phyloP scores from a whole-genome alignment of 2,329 filamentous ascomycete genomes.

The Geosmithia flava region DNA sequence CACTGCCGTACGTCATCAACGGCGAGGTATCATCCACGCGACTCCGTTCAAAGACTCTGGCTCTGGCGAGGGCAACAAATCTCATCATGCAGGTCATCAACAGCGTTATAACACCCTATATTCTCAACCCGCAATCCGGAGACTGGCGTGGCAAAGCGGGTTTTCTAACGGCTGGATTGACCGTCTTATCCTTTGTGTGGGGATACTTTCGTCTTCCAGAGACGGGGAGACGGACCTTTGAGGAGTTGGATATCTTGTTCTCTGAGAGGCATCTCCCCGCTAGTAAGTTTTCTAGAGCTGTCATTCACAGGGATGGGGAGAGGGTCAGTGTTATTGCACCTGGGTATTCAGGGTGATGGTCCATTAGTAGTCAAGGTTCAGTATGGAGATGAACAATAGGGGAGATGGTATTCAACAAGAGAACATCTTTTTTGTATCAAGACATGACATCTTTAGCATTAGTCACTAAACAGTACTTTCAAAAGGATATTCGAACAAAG shows the following conservation, averaged over 20 bases:
- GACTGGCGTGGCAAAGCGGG: constrained; percentile 15
- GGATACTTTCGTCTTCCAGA: constrained; percentile 11
- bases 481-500: too few relatives aligned
- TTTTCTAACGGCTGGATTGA: constrained; percentile 5
- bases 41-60: constrained; percentile 22
- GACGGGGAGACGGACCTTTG: constrained; percentile 9
- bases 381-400: too few relatives aligned
- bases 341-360: background rate
- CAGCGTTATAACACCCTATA: constrained; percentile 14
- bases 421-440: too few relatives aligned
- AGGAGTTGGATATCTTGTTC: constrained; percentile 11
- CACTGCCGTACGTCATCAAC: constrained; percentile 23
- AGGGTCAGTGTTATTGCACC: background rate
- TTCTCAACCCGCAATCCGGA: constrained; percentile 17
- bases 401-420: too few relatives aligned
- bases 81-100: constrained; percentile 8
- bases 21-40: constrained; percentile 22
- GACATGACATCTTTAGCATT: too few relatives aligned
- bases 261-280: constrained; percentile 6
- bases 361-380: too few relatives aligned
- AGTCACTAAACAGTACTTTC: too few relatives aligned
- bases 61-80: constrained; percentile 13
- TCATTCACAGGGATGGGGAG: background rate
- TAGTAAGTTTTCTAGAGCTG: constrained; percentile 2
- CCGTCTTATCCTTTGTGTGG: constrained; percentile 7